Conservation (phyloP, 306 rosid genomes). For the Phaseolus lunatus region DNA sequence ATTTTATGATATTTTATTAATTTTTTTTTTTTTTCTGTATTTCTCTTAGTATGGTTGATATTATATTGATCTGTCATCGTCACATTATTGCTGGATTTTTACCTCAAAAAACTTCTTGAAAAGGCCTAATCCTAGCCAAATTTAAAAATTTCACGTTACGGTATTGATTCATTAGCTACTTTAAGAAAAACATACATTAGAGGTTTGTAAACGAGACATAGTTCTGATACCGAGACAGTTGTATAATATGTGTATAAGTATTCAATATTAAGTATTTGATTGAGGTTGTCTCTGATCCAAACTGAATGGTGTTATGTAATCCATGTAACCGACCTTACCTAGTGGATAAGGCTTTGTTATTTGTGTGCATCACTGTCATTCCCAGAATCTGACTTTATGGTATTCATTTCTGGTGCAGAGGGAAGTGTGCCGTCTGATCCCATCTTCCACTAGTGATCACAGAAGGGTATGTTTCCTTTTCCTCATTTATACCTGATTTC, state of each 20-base stretch:
- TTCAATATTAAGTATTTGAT: neutral
- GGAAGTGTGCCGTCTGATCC: conserved; percentile 85
- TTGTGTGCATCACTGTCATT: conserved; percentile 19
- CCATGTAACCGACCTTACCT: neutral
- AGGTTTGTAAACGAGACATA: neutral
- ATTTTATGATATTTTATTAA: too few species aligned
- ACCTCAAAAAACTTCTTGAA: neutral
- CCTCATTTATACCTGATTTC: conserved; percentile 33
- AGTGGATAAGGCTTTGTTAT: neutral
- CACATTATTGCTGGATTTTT: neutral
- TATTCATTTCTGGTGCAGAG: conserved; percentile 66
- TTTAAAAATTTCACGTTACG: neutral
- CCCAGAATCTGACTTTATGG: conserved; percentile 31
- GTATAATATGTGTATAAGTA: neutral
- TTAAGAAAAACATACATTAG: neutral
- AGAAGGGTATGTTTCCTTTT: conserved; percentile 71
- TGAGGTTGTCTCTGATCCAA: neutral
- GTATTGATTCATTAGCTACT: neutral
- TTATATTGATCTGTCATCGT: neutral
- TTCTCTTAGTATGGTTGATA: neutral
- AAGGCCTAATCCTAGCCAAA: neutral
- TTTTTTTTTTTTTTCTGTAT: neutral
- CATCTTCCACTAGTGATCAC: conserved; percentile 72
- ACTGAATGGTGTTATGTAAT: neutral
- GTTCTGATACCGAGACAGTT: neutral